Evolutionary conservation across 2,329 filamentous ascomycete species (phyloP).

Genomic region (Geosmithia putterillii): DNA sequence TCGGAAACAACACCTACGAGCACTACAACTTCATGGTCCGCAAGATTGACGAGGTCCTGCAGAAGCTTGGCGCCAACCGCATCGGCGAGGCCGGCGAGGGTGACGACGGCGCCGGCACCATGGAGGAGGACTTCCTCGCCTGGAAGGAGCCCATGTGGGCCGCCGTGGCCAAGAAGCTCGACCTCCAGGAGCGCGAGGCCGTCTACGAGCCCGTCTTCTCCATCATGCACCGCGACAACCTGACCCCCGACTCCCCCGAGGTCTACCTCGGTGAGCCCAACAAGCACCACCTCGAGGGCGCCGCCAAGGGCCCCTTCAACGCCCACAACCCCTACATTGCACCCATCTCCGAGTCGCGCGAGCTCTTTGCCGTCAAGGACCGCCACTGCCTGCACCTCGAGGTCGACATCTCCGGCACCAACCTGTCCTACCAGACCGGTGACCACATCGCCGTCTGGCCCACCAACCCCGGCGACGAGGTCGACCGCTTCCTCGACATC

Average conservation of each 20-base stretch:
- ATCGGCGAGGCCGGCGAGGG: constrained; percentile 88
- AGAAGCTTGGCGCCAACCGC: constrained; percentile 70
- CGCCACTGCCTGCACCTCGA: constrained; percentile 96
- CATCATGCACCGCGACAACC: constrained; percentile 62
- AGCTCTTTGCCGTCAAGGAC: constrained; percentile 80
- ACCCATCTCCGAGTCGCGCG: constrained; percentile 79
- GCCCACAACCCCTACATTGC: constrained; percentile 96
- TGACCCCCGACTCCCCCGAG: constrained; percentile 61
- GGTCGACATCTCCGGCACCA: constrained; percentile 79
- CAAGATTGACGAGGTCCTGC: constrained; percentile 70
- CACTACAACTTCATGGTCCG: constrained; percentile 99
- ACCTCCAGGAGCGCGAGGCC: constrained; percentile 86
- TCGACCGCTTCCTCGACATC: constrained; percentile 76
- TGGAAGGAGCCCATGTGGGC: constrained; percentile 99
- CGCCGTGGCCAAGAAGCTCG: constrained; percentile 70
- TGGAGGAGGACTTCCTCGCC: constrained; percentile 98
- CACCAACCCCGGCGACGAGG: constrained; percentile 84
- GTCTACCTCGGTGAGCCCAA: constrained; percentile 96
- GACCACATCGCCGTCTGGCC: constrained; percentile 98
- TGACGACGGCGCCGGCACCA: constrained; percentile 94
- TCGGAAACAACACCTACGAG: constrained; percentile 99
- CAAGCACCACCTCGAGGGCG: constrained; percentile 84
- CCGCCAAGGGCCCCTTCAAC: constrained; percentile 80
- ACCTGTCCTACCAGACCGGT: constrained; percentile 86
- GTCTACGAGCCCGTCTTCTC: constrained; percentile 90